These are phyloP conservation scores for Phaeosphaeria sp. DNA, from an alignment of 2,329 filamentous ascomycete genomes.

Conservation along the genomic window DNA sequence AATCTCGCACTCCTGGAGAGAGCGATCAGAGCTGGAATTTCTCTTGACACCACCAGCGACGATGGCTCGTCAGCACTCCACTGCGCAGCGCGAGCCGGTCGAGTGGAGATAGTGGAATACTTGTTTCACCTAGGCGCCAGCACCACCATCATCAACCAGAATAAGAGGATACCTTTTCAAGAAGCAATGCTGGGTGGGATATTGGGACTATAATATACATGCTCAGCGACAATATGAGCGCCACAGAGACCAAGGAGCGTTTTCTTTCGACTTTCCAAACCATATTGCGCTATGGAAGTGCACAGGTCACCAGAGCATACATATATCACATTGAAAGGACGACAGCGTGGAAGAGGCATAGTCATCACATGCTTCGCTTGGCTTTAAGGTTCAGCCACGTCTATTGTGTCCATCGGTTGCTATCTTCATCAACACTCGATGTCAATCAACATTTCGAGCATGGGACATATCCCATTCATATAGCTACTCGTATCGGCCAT, in stretches of 20 bases:
- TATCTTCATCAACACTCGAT: background rate
- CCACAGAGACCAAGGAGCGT: background rate
- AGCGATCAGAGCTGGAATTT: background rate
- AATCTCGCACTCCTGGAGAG: background rate
- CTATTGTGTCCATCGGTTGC: background rate
- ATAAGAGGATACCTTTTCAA: background rate
- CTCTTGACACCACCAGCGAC: background rate
- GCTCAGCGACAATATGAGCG: background rate
- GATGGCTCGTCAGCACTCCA: conserved; percentile 17
- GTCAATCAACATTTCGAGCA: background rate
- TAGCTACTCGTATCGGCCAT: background rate
- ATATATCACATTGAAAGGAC: background rate
- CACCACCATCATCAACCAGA: background rate
- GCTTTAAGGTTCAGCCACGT: background rate
- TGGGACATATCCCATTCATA: background rate
- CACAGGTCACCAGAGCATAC: background rate
- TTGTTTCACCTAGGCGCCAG: conserved; percentile 7
- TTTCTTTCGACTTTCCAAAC: background rate
- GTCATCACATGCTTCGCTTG: background rate
- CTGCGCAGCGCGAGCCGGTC: conserved; percentile 16
- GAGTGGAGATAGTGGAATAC: background rate
- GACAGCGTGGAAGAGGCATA: background rate
- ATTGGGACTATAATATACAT: background rate
- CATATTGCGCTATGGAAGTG: background rate
- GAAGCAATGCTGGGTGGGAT: conserved; percentile 5